Conservation (phyloP, 2,329 filamentous ascomycete genomes). For the Decorospora gaudefroyi region DNA sequence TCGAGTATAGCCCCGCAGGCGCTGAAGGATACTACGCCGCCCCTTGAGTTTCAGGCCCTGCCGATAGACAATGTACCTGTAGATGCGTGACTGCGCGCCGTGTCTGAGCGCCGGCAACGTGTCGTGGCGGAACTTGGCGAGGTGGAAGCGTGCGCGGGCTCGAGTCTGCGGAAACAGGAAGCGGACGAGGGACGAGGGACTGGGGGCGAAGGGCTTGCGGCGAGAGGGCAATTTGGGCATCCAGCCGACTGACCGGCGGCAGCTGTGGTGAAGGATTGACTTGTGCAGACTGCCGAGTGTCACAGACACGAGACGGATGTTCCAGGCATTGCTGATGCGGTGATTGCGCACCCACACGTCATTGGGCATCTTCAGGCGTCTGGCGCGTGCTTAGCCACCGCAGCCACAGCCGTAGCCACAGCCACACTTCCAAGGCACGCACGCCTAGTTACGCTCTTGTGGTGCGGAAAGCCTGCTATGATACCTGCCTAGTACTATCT, state of each 20-base stretch:
- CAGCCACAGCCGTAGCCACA: slow-evolving; percentile 11
- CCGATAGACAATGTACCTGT: slow-evolving; percentile 70
- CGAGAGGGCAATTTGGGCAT: slow-evolving; percentile 43
- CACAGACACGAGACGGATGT: slow-evolving; percentile 6
- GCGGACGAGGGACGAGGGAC: slow-evolving; percentile 57
- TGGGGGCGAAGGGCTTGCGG: slow-evolving; percentile 39
- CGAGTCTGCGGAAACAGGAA: slow-evolving; percentile 69
- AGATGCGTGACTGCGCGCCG: slow-evolving; percentile 74
- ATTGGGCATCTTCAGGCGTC: slow-evolving; percentile 16
- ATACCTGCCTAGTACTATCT: too few species aligned
- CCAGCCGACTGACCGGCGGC: slow-evolving; percentile 26
- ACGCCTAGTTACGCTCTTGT: too few species aligned
- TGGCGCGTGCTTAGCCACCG: slow-evolving; percentile 9
- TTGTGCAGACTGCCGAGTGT: slow-evolving; percentile 7
- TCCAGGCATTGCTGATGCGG: slow-evolving; percentile 15
- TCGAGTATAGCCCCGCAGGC: slow-evolving; percentile 42
- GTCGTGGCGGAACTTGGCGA: slow-evolving; percentile 74
- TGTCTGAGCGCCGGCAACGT: slow-evolving; percentile 73
- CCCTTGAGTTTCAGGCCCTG: slow-evolving; percentile 52
- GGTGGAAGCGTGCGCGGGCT: slow-evolving; percentile 66
- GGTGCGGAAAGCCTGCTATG: too few species aligned
- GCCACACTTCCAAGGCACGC: too few species aligned
- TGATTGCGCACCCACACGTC: slow-evolving; percentile 19
- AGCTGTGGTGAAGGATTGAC: slow-evolving; percentile 14
- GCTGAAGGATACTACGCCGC: slow-evolving; percentile 37